A percentile compares a stretch with the other conserved stretches of the same genome.
These are phyloP conservation scores for Pelargonium fulgidum DNA, from an alignment of 441 rosid species.

Conservation along the genomic window DNA sequence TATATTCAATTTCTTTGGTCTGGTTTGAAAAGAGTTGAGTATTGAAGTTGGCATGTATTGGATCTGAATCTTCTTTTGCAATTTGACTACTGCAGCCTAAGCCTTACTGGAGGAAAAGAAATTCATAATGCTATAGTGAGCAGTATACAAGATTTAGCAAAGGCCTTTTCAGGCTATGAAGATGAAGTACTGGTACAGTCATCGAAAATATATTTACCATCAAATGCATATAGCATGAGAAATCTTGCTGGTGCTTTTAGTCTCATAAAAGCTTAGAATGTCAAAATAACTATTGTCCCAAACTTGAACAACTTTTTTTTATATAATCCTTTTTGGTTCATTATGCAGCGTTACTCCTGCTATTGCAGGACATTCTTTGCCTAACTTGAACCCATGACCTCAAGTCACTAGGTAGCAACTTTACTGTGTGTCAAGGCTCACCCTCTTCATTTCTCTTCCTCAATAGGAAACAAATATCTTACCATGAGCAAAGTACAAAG, in stretches of 20 bases:
- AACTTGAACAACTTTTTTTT: neutral
- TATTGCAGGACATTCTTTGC: too few relatives aligned
- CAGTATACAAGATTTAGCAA: slow-evolving; percentile 90
- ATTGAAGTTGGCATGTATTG: slow-evolving; percentile 12
- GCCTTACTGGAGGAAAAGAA: slow-evolving; percentile 90
- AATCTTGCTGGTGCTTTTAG: neutral
- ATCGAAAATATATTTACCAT: neutral
- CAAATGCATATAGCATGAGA: neutral
- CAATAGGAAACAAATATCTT: neutral
- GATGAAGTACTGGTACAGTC: slow-evolving; percentile 92
- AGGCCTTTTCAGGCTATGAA: slow-evolving; percentile 67
- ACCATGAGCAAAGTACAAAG: neutral
- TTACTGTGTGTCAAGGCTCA: too few relatives aligned
- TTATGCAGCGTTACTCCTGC: too few relatives aligned
- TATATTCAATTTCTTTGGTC: neutral
- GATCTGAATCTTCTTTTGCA: slow-evolving; percentile 12
- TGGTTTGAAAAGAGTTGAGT: neutral
- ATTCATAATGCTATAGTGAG: slow-evolving; percentile 90
- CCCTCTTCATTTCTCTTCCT: neutral
- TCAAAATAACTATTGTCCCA: neutral
- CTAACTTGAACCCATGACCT: too few relatives aligned
- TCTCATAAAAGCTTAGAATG: neutral
- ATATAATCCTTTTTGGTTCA: neutral
- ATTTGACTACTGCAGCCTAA: slow-evolving; percentile 44
- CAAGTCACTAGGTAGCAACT: too few relatives aligned